These are phyloP conservation scores for Chaetomiaceae sp. DNA, from an alignment of 2,329 filamentous ascomycete genomes.

Conservation along the genomic window DNA sequence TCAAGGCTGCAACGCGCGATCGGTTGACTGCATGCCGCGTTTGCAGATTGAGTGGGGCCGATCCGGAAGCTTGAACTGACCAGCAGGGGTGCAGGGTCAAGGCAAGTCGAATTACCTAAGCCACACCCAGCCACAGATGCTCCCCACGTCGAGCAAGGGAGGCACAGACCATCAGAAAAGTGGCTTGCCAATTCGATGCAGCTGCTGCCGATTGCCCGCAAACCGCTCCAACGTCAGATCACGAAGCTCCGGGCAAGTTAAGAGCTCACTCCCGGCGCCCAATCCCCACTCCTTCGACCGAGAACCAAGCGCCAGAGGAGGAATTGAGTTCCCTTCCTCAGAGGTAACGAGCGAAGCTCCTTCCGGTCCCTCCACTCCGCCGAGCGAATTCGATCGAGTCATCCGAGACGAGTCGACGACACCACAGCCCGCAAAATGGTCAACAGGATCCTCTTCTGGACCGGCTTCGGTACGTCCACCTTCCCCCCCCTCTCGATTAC, in stretches of 20 bases:
- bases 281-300: slow-evolving; percentile 7
- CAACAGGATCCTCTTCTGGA: slow-evolving; percentile 72
- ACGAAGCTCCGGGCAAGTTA: slow-evolving; percentile 8
- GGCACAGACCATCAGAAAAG: slow-evolving; percentile 6
- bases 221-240: slow-evolving; percentile 15
- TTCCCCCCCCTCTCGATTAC: slow-evolving; percentile 3
- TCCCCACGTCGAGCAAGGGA: neutral
- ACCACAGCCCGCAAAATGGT: slow-evolving; percentile 44
- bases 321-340: neutral
- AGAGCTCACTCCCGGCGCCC: slow-evolving; percentile 10
- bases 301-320: neutral
- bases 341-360: neutral
- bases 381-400: slow-evolving; percentile 6
- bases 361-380: neutral
- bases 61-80: neutral
- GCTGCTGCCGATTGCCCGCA: slow-evolving; percentile 7
- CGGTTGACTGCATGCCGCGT: neutral
- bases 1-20: neutral
- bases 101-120: neutral
- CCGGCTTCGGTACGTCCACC: slow-evolving; percentile 71
- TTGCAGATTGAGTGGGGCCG: slow-evolving; percentile 11
- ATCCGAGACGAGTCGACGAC: neutral
- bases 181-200: slow-evolving; percentile 11
- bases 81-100: neutral
- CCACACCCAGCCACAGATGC: slow-evolving; percentile 7